Evolutionary conservation across 176 grass and related monocot species (phyloP).

Genomic region (Carex pumila): DNA sequence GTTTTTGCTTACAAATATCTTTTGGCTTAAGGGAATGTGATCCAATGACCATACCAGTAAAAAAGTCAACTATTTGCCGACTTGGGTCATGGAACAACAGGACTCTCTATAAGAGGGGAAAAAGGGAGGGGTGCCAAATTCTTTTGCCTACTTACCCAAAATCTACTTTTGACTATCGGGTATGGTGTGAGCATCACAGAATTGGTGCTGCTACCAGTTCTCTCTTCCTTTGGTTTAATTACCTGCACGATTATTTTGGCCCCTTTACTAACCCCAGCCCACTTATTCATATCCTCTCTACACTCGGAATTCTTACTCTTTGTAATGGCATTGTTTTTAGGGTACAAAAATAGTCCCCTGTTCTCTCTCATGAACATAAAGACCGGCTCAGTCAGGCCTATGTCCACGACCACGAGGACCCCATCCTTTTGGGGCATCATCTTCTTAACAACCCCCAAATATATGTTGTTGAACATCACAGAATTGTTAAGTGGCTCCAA

Average conservation of each 20-base stretch:
- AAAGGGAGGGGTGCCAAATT: background rate
- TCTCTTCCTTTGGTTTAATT: slow-evolving; percentile 64
- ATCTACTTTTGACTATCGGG: slow-evolving; percentile 77
- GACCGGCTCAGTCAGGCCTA: slow-evolving; percentile 72
- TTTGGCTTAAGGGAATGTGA: background rate
- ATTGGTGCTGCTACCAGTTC: slow-evolving; percentile 29
- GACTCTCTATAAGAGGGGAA: background rate
- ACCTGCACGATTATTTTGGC: slow-evolving; percentile 91
- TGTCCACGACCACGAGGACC: slow-evolving; percentile 88
- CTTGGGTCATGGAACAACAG: background rate
- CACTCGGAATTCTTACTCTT: slow-evolving; percentile 21
- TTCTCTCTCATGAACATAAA: slow-evolving; percentile 82
- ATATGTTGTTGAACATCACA: slow-evolving; percentile 88
- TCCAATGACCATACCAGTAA: background rate
- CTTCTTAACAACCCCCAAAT: slow-evolving; percentile 88
- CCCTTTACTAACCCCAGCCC: slow-evolving; percentile 61
- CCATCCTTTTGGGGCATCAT: slow-evolving; percentile 74
- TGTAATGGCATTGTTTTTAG: slow-evolving; percentile 25
- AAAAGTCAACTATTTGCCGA: background rate
- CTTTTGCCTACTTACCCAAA: slow-evolving; percentile 68
- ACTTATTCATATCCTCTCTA: slow-evolving; percentile 44
- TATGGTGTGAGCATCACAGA: slow-evolving; percentile 75
- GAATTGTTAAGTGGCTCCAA: slow-evolving; percentile 79
- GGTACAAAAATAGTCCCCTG: slow-evolving; percentile 76
- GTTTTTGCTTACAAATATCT: background rate